Evolutionary conservation across 768 basidiomycete species (phyloP).

Genomic region (Collybiopsis luxurians): DNA sequence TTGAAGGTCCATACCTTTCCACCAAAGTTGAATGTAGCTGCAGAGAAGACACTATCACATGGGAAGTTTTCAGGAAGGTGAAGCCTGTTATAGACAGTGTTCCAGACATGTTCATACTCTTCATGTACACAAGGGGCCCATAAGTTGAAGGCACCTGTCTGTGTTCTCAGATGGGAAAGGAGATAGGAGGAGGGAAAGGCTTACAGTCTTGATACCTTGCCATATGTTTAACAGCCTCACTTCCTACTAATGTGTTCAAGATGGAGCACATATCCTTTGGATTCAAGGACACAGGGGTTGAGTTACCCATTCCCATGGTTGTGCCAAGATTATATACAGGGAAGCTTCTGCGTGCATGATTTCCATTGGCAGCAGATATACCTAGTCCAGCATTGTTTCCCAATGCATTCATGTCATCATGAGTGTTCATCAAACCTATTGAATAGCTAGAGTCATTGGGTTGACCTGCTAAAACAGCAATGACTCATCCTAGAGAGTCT

Average conservation of each 20-base stretch:
- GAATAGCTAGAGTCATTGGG: background rate
- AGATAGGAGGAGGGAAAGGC: background rate
- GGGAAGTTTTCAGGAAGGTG: slow-evolving; percentile 9
- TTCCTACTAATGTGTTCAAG: background rate
- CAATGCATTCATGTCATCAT: no score
- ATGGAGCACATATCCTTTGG: background rate
- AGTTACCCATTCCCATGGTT: background rate
- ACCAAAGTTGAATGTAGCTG: slow-evolving; percentile 15
- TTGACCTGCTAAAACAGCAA: background rate
- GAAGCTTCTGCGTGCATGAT: background rate
- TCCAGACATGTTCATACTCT: background rate
- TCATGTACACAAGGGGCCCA: background rate
- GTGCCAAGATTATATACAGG: background rate
- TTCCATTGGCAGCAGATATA: no score
- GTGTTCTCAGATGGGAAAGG: background rate
- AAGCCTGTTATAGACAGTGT: background rate
- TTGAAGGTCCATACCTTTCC: slow-evolving; percentile 5
- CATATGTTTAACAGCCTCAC: background rate
- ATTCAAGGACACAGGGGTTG: background rate
- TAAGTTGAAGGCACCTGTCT: background rate
- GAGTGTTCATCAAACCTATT: background rate
- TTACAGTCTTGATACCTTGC: background rate
- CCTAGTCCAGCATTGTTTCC: background rate
- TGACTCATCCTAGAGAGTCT: background rate
- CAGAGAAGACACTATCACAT: slow-evolving; percentile 10